Percentiles rank a stretch among this genome's conserved stretches.
These are phyloP conservation scores for Cinchona pubescens DNA, from an alignment of 257 asterid genomes.

Conservation along the genomic window DNA sequence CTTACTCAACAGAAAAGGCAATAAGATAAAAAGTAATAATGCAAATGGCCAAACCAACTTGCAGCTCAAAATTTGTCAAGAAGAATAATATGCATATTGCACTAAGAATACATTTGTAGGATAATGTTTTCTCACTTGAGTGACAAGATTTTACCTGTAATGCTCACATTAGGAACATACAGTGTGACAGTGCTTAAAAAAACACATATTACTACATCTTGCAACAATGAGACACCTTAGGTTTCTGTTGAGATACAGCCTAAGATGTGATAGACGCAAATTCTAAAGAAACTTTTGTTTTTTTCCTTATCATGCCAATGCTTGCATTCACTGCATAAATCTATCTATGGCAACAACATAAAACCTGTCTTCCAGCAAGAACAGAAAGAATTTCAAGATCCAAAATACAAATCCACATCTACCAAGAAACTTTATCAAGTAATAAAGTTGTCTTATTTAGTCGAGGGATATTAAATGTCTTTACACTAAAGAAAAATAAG, in stretches of 20 bases:
- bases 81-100: neutral
- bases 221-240: too few relatives aligned
- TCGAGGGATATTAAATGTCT: neutral
- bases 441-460: neutral
- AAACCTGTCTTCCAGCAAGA: neutral
- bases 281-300: neutral
- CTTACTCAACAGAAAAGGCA: neutral
- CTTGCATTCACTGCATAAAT: neutral
- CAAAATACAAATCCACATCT: neutral
- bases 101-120: neutral
- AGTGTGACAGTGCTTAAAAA: too few relatives aligned
- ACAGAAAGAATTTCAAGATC: neutral
- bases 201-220: too few relatives aligned
- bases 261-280: neutral
- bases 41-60: neutral
- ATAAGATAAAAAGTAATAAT: neutral
- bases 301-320: neutral
- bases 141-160: neutral
- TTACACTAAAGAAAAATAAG: neutral
- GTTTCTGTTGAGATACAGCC: too few relatives aligned
- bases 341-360: neutral
- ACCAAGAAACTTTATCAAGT: neutral
- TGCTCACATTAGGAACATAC: neutral
- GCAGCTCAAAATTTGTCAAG: neutral
- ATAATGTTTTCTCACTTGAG: neutral